phyloP scores from a whole-genome alignment of 805 yeast species.

The Lipomyces sp. region DNA sequence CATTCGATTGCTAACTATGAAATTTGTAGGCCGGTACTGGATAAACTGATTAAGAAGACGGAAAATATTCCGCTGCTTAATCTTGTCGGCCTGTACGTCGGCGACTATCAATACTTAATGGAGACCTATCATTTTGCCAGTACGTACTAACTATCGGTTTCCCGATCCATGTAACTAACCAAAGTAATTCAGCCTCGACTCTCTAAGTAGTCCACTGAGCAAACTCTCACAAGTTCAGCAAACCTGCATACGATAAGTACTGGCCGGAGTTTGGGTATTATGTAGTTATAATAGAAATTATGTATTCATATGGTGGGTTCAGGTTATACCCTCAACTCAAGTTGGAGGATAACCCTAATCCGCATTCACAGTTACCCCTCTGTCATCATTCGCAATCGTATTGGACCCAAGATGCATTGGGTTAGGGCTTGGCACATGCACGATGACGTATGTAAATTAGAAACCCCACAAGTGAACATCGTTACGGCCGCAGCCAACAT shows the following conservation, averaged over 20 bases:
- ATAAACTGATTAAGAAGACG: constrained; percentile 39
- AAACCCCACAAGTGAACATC: too few relatives aligned
- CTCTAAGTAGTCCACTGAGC: background rate
- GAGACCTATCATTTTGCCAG: constrained; percentile 48
- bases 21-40: constrained; percentile 41
- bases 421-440: too few relatives aligned
- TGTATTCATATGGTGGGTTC: too few relatives aligned
- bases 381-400: too few relatives aligned
- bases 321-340: too few relatives aligned
- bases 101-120: constrained; percentile 48
- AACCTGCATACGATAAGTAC: background rate
- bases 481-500: too few relatives aligned
- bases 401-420: too few relatives aligned
- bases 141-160: constrained; percentile 16
- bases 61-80: constrained; percentile 45
- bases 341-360: too few relatives aligned
- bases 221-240: background rate
- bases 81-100: constrained; percentile 44
- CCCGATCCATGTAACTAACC: background rate
- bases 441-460: too few relatives aligned
- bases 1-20: background rate
- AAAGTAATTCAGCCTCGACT: constrained; percentile 2
- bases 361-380: too few relatives aligned
- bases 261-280: too few relatives aligned
- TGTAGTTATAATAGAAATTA: too few relatives aligned